Base-by-base conservation (phyloP, 2,329 filamentous ascomycete genomes). In the Huntiella savannae region DNA sequence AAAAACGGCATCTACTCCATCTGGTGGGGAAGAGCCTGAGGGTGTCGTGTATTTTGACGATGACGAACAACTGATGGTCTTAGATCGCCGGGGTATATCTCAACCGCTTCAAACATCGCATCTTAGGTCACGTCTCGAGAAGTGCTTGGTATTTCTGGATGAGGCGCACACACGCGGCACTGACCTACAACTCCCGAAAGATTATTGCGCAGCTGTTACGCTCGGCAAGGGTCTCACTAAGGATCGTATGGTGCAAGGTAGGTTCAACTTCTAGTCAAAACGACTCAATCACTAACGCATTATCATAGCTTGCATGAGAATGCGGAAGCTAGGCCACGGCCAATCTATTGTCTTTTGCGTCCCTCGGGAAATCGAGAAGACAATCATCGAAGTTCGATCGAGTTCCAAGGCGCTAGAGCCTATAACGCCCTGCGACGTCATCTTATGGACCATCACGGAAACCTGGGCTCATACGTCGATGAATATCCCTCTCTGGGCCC, bases 121-220 rank as follows among this genome's bases (percentile, higher is more conserved):
- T 0, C 83, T 72, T 53, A 58, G 61, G 0, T 62, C 65, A 0
- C 67, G 75, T 4, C 58, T 79, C 0, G 71, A 74, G 3, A 52
- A 52, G 0, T 86, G 79, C 46, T 56, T 82, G 0, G 64, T 85
- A 0, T 86, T 77, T 45, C 62, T 87, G 0, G 80, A 86, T 42
- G 74, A 86, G 48, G 68, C 71, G 0, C 79, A 86, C 50, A 82
- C 79, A 0, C 59, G 80, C 49, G 80, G 82, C 0, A 83, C 70
- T 0, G 80, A 87, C 51, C 55, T 86, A 0, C 71, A 69, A 33
- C 58, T 84, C 0, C 80, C 78, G 0, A 47, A 48, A 0, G 4
- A 67, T 10, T 78, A 77, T 52, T 63, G 73, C 0, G 82, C 79
- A 0, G 75, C 74, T 0, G 74, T 86, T 0, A 85, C 79, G 0